A percentile compares a stretch with the other conserved stretches of the same genome.
Evolutionary conservation across 495 filamentous ascomycete species (phyloP).

Genomic region (Neurospora sp.): DNA sequence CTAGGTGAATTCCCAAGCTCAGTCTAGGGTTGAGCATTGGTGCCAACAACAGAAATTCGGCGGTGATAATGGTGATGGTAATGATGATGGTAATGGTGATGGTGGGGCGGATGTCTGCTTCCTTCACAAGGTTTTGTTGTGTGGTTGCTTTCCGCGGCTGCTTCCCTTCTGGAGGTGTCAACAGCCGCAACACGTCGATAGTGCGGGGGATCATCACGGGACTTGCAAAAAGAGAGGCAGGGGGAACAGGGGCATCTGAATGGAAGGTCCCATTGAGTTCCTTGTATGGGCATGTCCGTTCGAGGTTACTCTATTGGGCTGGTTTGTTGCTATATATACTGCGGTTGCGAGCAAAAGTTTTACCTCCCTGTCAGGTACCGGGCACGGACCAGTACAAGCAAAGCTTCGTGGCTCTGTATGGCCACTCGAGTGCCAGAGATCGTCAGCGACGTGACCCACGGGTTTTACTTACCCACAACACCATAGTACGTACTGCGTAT

Average conservation of each 20-base stretch:
- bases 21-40: background rate
- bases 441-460: too few relatives aligned
- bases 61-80: background rate
- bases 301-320: background rate
- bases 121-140: background rate
- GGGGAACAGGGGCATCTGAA: background rate
- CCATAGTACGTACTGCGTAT: background rate
- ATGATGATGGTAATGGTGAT: background rate
- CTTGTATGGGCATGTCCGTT: background rate
- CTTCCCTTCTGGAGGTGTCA: background rate
- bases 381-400: too few relatives aligned
- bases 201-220: background rate
- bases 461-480: too few relatives aligned
- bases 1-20: too few relatives aligned
- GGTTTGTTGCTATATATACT: background rate
- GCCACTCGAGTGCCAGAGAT: too few relatives aligned
- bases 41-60: background rate
- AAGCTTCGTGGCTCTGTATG: too few relatives aligned
- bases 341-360: too few relatives aligned
- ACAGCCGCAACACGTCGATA: background rate
- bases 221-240: background rate
- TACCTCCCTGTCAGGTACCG: too few relatives aligned
- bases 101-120: background rate
- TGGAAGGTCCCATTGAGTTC: background rate
- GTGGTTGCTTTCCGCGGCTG: background rate